Conservation (phyloP, 148 eudicot species). For the Arbutus unedo region DNA sequence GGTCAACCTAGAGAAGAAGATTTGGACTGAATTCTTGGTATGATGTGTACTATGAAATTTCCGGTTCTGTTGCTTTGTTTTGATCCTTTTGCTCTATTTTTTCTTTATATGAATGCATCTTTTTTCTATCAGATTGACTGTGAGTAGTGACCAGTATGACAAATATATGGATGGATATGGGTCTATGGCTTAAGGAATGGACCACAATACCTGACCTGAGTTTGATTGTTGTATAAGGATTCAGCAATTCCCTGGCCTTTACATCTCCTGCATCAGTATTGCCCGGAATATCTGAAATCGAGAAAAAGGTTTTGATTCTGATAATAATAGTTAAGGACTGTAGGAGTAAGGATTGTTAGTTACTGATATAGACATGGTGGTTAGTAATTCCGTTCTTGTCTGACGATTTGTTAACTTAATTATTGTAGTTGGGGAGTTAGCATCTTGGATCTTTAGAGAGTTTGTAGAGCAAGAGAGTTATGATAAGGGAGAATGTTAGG, state of each 20-base stretch:
- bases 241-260: no score
- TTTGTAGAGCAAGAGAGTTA: background rate
- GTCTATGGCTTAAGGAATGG: background rate
- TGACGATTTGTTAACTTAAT: background rate
- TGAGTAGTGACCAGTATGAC: background rate
- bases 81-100: background rate
- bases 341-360: background rate
- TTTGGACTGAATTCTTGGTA: slow-evolving; percentile 27
- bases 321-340: background rate
- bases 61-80: background rate
- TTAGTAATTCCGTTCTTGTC: background rate
- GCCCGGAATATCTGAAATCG: background rate
- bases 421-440: slow-evolving; percentile 1
- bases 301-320: background rate
- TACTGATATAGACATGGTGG: background rate
- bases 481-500: background rate
- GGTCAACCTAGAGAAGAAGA: slow-evolving; percentile 45
- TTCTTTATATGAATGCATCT: no score
- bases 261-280: background rate
- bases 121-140: background rate
- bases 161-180: background rate
- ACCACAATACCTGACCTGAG: no score
- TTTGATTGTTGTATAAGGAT: no score
- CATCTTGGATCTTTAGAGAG: background rate
- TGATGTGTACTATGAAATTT: background rate